Percentiles rank a stretch among this genome's conserved stretches.
Conservation (phyloP, 2,329 filamentous ascomycete species). For the Fusarium siculi region DNA sequence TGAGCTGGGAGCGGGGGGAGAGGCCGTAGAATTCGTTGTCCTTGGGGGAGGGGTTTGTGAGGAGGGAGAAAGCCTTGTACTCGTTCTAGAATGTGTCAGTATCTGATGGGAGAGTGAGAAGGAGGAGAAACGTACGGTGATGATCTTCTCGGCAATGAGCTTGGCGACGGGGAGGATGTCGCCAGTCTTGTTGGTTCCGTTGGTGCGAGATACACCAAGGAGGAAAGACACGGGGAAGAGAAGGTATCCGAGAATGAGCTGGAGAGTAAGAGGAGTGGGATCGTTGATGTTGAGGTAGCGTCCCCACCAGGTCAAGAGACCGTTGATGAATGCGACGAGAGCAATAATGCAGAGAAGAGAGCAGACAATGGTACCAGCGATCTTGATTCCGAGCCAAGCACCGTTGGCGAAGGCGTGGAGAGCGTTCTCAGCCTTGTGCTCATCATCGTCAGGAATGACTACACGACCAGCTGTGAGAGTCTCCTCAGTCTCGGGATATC, state of each 20-base stretch:
- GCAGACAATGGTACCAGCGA: constrained; percentile 82
- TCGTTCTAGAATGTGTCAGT: constrained; percentile 67
- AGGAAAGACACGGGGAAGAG: constrained; percentile 83
- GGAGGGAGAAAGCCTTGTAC: constrained; percentile 75
- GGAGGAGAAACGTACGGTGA: constrained; percentile 64
- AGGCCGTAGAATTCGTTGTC: constrained; percentile 64
- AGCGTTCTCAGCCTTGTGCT: constrained; percentile 79
- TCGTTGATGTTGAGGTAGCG: constrained; percentile 78
- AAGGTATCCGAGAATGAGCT: constrained; percentile 80
- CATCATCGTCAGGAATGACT: constrained; percentile 81
- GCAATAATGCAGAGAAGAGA: constrained; percentile 88
- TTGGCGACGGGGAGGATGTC: constrained; percentile 78
- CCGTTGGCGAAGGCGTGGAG: constrained; percentile 88
- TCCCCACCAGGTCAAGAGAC: constrained; percentile 85
- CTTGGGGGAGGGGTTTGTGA: constrained; percentile 65
- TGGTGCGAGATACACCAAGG: constrained; percentile 74
- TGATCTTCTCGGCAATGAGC: constrained; percentile 86
- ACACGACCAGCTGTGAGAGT: constrained; percentile 84
- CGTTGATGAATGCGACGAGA: constrained; percentile 78
- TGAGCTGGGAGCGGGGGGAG: constrained; percentile 77
- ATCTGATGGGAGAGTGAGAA: background rate
- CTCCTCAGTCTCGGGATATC: constrained; percentile 89
- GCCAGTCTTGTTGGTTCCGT: constrained; percentile 43
- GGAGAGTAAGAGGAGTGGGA: constrained; percentile 71
- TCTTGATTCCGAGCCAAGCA: constrained; percentile 86